These are phyloP conservation scores for Schizophyllum commune DNA, from an alignment of 1,284 basidiomycete genomes.

Conservation along the genomic window DNA sequence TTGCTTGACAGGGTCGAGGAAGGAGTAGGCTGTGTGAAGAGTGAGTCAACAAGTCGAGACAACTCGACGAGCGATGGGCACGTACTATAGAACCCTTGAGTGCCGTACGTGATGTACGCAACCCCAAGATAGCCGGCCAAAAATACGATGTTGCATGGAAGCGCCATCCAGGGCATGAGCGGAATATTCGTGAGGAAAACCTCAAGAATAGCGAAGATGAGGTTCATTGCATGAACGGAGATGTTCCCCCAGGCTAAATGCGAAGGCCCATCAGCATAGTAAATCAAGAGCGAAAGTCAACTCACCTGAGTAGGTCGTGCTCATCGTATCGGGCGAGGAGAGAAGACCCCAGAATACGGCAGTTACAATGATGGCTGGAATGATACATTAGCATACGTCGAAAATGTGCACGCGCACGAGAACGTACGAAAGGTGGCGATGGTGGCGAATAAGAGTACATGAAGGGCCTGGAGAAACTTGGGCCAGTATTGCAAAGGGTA, in stretches of 20 bases:
- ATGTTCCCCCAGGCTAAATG: constrained; percentile 48
- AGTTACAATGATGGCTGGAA: constrained; percentile 59
- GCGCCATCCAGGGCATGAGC: constrained; percentile 46
- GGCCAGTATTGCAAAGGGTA: constrained; percentile 53
- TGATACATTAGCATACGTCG: neutral
- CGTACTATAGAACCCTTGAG: constrained; percentile 58
- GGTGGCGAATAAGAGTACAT: constrained; percentile 45
- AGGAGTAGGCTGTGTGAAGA: constrained; percentile 35
- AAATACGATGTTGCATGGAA: constrained; percentile 38
- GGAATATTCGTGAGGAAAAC: constrained; percentile 44
- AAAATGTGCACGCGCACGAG: constrained; percentile 2
- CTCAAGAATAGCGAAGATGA: constrained; percentile 49
- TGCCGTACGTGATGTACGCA: constrained; percentile 54
- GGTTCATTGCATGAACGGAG: constrained; percentile 57
- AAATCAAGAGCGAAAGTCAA: neutral
- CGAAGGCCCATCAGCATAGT: neutral
- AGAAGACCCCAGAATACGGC: constrained; percentile 61
- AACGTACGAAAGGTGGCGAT: constrained; percentile 54
- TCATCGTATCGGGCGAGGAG: constrained; percentile 33
- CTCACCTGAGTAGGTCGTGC: constrained; percentile 27
- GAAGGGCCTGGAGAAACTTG: constrained; percentile 45
- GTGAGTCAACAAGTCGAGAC: constrained; percentile 26
- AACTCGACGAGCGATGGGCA: constrained; percentile 10
- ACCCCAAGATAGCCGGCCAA: constrained; percentile 55
- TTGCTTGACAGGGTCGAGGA: constrained; percentile 33